phyloP scores from a whole-genome alignment of 2,329 filamentous ascomycete genomes.

The Coniochaeta sp. region DNA sequence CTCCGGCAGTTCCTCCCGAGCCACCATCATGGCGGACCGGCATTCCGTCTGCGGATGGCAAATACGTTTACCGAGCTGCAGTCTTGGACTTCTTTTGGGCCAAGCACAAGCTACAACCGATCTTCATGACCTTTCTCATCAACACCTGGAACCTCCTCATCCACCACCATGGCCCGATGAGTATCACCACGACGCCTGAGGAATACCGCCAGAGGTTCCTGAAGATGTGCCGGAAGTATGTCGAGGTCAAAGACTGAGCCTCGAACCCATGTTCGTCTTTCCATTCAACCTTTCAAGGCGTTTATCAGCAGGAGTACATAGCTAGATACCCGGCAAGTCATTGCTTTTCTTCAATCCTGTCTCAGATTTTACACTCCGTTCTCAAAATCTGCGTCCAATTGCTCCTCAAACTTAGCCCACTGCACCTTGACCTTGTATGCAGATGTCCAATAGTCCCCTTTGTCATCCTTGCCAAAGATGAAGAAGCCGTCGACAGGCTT shows the following conservation, averaged over 20 bases:
- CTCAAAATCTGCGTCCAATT: no score
- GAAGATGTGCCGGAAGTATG: constrained; percentile 33
- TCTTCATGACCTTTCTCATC: constrained; percentile 59
- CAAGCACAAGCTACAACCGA: constrained; percentile 61
- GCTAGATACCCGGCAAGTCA: neutral
- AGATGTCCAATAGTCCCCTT: no score
- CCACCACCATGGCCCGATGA: constrained; percentile 62
- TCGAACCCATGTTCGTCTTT: neutral
- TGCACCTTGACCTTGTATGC: no score
- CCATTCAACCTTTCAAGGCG: neutral
- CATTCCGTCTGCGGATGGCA: constrained; percentile 51
- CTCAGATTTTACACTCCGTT: neutral
- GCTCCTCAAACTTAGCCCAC: no score
- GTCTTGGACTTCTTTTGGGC: constrained; percentile 76
- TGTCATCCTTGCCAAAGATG: no score
- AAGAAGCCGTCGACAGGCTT: no score
- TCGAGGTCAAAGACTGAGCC: constrained; percentile 20
- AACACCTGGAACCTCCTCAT: constrained; percentile 54
- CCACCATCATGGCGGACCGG: constrained; percentile 55
- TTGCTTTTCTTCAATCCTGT: neutral
- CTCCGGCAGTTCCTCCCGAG: constrained; percentile 24
- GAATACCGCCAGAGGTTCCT: constrained; percentile 57
- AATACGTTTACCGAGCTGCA: constrained; percentile 60
- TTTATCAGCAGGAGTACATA: neutral
- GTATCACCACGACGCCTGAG: constrained; percentile 60